Percentiles rank a stretch among this genome's conserved stretches.
Conservation (phyloP, 2,329 filamentous ascomycete species). For the Trichophyton benhamiae region DNA sequence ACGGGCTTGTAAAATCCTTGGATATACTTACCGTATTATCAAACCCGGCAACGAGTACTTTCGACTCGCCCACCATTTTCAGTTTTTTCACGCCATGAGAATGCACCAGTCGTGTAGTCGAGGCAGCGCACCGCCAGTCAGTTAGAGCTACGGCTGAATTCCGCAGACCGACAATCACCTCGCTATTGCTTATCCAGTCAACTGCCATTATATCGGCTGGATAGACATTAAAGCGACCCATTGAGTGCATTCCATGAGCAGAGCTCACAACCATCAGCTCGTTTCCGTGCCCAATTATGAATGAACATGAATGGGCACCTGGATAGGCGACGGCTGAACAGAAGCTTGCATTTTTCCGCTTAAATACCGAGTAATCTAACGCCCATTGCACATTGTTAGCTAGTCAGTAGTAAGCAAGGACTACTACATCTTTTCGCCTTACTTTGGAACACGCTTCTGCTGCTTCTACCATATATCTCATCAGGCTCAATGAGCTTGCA, state of each 20-base stretch:
- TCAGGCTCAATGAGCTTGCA: constrained; percentile 1
- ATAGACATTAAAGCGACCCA: constrained; percentile 14
- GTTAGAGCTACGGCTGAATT: constrained; percentile 26
- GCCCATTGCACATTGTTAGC: background rate
- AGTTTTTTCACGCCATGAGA: constrained; percentile 24
- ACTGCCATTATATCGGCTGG: constrained; percentile 20
- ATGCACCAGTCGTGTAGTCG: constrained; percentile 25
- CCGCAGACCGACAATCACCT: constrained; percentile 27
- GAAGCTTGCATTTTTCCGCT: constrained; percentile 20
- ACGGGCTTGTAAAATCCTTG: background rate
- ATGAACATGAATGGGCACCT: constrained; percentile 18
- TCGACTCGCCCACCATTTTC: constrained; percentile 25
- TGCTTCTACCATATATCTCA: background rate
- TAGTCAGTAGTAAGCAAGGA: background rate
- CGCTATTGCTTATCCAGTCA: constrained; percentile 27
- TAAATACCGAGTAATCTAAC: constrained; percentile 10
- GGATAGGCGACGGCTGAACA: constrained; percentile 30
- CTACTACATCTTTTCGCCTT: background rate
- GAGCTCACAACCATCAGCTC: constrained; percentile 25
- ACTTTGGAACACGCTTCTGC: constrained; percentile 2
- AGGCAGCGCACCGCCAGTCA: constrained; percentile 23
- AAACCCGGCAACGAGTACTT: constrained; percentile 21
- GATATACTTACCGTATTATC: constrained; percentile 8
- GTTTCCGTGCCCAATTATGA: constrained; percentile 29
- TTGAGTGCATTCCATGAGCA: constrained; percentile 21